Conservation (phyloP, 2,329 filamentous ascomycete species). For the Cladosporium sp. region DNA sequence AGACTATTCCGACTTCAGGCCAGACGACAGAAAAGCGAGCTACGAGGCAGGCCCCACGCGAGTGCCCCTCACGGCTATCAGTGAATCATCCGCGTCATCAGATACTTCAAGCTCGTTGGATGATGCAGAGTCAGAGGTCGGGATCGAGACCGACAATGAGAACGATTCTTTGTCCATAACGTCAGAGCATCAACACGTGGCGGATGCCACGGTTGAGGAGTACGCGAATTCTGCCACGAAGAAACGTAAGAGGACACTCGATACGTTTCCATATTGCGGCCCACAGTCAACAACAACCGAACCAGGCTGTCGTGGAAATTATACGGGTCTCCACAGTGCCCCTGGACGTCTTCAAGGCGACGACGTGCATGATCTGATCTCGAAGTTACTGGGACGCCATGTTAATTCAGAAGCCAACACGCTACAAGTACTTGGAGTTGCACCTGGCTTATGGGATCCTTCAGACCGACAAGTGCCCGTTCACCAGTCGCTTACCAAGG, state of each 20-base stretch:
- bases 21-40: constrained; percentile 44
- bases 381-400: constrained; percentile 19
- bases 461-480: background rate
- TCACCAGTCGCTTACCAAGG: background rate
- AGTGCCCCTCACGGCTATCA: constrained; percentile 35
- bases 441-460: background rate
- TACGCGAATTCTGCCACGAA: constrained; percentile 29
- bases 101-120: background rate
- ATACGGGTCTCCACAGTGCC: background rate
- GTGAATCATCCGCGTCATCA: constrained; percentile 26
- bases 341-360: background rate
- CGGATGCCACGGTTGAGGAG: constrained; percentile 24
- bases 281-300: constrained; percentile 7
- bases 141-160: constrained; percentile 20
- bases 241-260: constrained; percentile 29
- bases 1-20: constrained; percentile 38
- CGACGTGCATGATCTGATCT: constrained; percentile 11
- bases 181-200: background rate
- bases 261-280: constrained; percentile 8
- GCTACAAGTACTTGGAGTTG: background rate
- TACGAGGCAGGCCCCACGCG: constrained; percentile 49
- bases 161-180: background rate
- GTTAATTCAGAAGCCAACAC: background rate
- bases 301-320: background rate
- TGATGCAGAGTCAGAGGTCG: background rate